These are phyloP conservation scores for Bidens hawaiensis DNA, from an alignment of 140 eudicot species.

Conservation along the genomic window DNA sequence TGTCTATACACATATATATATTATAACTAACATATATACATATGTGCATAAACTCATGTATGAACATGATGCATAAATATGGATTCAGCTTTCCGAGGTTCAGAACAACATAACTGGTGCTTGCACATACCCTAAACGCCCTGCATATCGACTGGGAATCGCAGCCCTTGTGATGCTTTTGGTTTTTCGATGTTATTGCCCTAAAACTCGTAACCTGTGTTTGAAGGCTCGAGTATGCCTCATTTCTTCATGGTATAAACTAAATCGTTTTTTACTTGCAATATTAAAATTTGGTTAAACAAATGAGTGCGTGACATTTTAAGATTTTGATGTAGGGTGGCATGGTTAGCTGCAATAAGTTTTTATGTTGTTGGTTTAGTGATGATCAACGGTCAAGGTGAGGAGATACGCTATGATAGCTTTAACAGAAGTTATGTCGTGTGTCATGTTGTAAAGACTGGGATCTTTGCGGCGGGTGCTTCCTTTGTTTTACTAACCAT, in stretches of 20 bases:
- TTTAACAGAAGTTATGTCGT: background rate
- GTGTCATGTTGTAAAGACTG: conserved; percentile 14
- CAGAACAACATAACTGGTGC: background rate
- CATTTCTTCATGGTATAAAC: background rate
- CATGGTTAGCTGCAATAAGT: conserved; percentile 12
- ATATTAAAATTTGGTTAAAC: no score
- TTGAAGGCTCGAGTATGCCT: background rate
- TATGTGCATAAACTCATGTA: background rate
- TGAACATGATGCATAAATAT: background rate
- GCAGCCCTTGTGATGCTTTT: background rate
- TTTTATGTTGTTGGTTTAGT: conserved; percentile 17
- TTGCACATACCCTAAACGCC: background rate
- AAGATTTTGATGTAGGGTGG: no score
- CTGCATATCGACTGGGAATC: background rate
- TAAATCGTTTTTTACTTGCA: background rate
- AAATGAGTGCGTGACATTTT: no score
- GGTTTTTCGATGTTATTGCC: background rate
- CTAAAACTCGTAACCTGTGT: background rate
- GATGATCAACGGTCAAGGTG: conserved; percentile 21
- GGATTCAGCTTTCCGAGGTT: background rate
- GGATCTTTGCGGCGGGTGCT: conserved; percentile 20
- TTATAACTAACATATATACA: no score
- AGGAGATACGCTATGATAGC: background rate
- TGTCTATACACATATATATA: no score
- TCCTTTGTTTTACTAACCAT: conserved; percentile 9